Evolutionary conservation across 305 asterid genomes (phyloP), one percentile per base, ranked within the genome.

Genomic region (Caryopteris hybrid): DNA sequence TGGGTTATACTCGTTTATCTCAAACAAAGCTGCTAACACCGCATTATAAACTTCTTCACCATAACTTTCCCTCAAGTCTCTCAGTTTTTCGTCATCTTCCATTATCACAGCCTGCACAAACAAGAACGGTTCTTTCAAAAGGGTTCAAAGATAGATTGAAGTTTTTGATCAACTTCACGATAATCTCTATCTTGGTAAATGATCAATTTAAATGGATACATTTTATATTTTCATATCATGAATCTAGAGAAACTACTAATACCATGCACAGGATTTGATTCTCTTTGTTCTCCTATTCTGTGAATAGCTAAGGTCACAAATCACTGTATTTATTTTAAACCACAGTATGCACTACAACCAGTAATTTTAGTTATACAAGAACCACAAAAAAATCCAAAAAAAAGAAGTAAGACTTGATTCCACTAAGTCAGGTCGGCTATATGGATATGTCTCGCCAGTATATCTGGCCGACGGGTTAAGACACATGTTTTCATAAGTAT

Each of bases 1-100:
- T 0, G 95, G 91, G 68, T 91, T 88, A 75, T 84, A 81, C 58
- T 88, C 97, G 16, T 88, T 82, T 45, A 88, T 77, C 86, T 91
- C 95, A 0, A 46, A 57, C 71, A 82, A 55, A 56, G 93, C 89
- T 38, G 77, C 52, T 8, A 73, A 72, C 69, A 87, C 92, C 2
- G 96, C 95, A 50, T 80, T 81, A 83, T 70, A 82, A 13, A 85
- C 91, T 31, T 81, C 84, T 1, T 62, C 72, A 0, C 91, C 95
- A 9, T 78, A 82, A 25, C 27, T 79, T 48, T 71, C 71, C 78
- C 74, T 91, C 79, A 91, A 76, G 12, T 86, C 97, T 39, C 67
- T 81, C 74, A 91, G 84, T 66, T 77, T 88, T 67, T 85, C 96
- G 55, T 91, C 97, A 8, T 79, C 89, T 48, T 84, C 93, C 4